phyloP scores from a whole-genome alignment of 495 filamentous ascomycete species.

The Apiosordaria backusii region DNA sequence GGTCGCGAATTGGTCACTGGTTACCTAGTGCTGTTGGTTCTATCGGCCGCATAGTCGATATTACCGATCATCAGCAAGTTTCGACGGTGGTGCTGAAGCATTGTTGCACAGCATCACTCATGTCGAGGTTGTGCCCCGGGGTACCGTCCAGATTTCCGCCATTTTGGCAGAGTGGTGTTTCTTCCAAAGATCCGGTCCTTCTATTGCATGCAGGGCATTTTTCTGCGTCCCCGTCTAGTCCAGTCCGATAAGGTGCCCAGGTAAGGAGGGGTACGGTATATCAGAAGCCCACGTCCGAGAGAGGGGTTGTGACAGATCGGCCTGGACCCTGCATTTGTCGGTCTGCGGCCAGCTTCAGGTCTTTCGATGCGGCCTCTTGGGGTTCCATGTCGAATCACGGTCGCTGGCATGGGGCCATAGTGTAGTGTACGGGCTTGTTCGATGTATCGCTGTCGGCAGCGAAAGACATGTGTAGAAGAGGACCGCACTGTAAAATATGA shows the following conservation, averaged over 20 bases:
- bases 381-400: neutral
- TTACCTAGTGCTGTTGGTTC: neutral
- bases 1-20: too few relatives aligned
- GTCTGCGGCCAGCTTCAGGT: neutral
- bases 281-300: conserved; percentile 2
- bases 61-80: neutral
- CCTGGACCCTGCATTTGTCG: conserved; percentile 6
- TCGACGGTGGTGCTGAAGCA: neutral
- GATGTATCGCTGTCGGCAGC: neutral
- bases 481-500: neutral
- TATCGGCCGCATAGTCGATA: neutral
- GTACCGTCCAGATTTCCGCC: neutral
- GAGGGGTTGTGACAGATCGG: neutral
- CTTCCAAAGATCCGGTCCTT: neutral
- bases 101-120: neutral
- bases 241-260: neutral
- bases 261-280: neutral
- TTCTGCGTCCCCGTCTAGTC: neutral
- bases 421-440: neutral
- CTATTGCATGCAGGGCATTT: conserved; percentile 1
- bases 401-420: neutral
- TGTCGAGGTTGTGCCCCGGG: neutral
- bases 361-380: neutral
- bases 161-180: neutral
- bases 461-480: neutral